These are phyloP conservation scores for Gossypium bickii DNA, from an alignment of 345 rosid species.

Conservation along the genomic window DNA sequence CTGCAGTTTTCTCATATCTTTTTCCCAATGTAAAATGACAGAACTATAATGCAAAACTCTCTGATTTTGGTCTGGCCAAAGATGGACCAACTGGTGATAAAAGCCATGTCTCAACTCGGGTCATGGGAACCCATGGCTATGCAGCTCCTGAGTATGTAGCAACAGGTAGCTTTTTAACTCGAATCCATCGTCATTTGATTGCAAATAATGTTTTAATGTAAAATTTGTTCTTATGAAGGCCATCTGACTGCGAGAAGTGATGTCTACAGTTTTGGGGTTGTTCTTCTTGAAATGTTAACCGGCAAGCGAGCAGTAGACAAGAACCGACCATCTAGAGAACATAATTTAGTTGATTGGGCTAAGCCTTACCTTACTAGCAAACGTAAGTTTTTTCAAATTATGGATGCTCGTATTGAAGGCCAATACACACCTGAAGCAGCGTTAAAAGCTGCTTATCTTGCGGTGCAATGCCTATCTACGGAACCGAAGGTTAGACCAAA, in stretches of 20 bases:
- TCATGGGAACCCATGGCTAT: constrained; percentile 94
- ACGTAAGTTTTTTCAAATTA: constrained; percentile 62
- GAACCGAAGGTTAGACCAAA: constrained; percentile 76
- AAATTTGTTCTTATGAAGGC: constrained; percentile 32
- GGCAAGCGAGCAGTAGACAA: constrained; percentile 79
- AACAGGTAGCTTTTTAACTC: constrained; percentile 33
- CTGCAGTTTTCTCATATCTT: constrained; percentile 8
- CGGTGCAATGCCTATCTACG: constrained; percentile 59
- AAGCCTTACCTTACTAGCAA: constrained; percentile 69
- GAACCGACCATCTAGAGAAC: constrained; percentile 75
- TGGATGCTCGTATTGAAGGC: constrained; percentile 65
- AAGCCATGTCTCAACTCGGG: constrained; percentile 82
- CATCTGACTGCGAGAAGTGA: constrained; percentile 79
- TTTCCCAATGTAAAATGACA: constrained; percentile 21
- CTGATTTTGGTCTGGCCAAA: constrained; percentile 94
- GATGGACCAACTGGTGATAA: constrained; percentile 79
- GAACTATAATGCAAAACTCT: constrained; percentile 77
- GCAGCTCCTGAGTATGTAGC: constrained; percentile 80
- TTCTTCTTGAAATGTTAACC: constrained; percentile 78
- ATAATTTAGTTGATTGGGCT: constrained; percentile 88
- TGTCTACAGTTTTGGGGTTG: constrained; percentile 88
- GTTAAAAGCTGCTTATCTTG: constrained; percentile 49
- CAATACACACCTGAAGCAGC: constrained; percentile 50
- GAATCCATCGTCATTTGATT: not conserved
- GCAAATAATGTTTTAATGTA: not conserved